These are phyloP conservation scores for Sabuloglossum arenarium DNA, from an alignment of 495 filamentous ascomycete genomes.

Conservation along the genomic window DNA sequence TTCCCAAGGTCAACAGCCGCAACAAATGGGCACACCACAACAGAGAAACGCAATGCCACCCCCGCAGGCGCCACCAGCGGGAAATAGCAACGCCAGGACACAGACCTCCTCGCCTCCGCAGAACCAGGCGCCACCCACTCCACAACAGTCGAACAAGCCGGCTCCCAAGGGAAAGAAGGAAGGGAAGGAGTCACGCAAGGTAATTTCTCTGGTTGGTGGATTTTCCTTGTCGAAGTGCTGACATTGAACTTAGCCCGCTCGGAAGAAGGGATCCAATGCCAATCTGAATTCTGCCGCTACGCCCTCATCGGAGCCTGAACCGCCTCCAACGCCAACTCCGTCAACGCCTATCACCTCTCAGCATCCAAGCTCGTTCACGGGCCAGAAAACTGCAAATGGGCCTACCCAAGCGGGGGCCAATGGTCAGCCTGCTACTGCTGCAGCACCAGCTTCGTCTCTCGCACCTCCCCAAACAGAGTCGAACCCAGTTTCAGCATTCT, in stretches of 20 bases:
- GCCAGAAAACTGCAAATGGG: background rate
- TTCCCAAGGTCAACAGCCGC: constrained; percentile 32
- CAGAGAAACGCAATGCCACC: constrained; percentile 65
- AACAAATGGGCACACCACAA: constrained; percentile 53
- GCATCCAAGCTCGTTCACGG: constrained; percentile 5
- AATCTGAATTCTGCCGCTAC: constrained; percentile 35
- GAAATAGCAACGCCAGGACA: constrained; percentile 33
- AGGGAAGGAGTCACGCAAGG: constrained; percentile 52
- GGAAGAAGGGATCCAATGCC: constrained; percentile 48
- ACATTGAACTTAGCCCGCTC: constrained; percentile 30
- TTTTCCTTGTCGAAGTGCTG: constrained; percentile 13
- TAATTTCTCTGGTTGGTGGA: constrained; percentile 24
- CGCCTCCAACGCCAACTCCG: constrained; percentile 34
- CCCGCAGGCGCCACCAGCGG: constrained; percentile 55
- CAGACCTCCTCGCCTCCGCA: constrained; percentile 66
- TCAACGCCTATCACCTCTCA: constrained; percentile 7
- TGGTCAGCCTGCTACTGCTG: constrained; percentile 15
- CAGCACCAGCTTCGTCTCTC: constrained; percentile 54
- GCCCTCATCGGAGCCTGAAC: constrained; percentile 52
- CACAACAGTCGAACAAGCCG: constrained; percentile 54
- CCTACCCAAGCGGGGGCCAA: background rate
- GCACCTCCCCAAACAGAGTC: constrained; percentile 22
- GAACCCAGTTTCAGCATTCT: constrained; percentile 1
- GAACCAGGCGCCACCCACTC: constrained; percentile 67
- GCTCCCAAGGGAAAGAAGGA: constrained; percentile 70